phyloP scores from a whole-genome alignment of 352 stramenopile genomes.

The Globisporangium solare region DNA sequence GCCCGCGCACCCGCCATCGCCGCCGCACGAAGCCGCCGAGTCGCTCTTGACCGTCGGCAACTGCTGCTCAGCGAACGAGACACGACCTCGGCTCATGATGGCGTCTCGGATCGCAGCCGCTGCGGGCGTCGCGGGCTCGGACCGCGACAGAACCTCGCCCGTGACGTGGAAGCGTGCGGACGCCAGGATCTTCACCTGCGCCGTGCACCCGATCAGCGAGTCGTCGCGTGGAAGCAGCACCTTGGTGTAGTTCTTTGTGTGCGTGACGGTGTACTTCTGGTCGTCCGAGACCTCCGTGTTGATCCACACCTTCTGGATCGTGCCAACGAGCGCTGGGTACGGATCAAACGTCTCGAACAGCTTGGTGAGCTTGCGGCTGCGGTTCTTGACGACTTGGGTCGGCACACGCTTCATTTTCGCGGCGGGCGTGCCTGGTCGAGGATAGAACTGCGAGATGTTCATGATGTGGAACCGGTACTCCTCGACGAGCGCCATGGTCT shows the following conservation, averaged over 20 bases:
- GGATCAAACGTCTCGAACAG: constrained; percentile 83
- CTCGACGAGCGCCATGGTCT: constrained; percentile 84
- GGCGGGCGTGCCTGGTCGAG: constrained; percentile 85
- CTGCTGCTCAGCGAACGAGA: constrained; percentile 25
- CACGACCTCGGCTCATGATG: constrained; percentile 34
- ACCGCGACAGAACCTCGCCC: constrained; percentile 50
- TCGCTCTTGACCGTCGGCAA: constrained; percentile 22
- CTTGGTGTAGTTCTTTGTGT: constrained; percentile 93
- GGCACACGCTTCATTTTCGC: constrained; percentile 87
- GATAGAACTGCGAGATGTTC: constrained; percentile 94
- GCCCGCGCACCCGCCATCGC: constrained; percentile 18
- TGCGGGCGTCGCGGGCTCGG: constrained; percentile 42
- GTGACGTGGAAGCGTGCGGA: constrained; percentile 75
- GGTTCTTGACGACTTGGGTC: constrained; percentile 88
- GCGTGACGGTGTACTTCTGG: constrained; percentile 71
- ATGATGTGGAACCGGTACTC: constrained; percentile 89
- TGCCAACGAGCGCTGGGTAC: constrained; percentile 67
- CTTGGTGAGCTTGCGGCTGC: constrained; percentile 77
- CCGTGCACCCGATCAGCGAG: constrained; percentile 66
- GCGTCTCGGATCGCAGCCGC: constrained; percentile 47
- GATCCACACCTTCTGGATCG: constrained; percentile 65
- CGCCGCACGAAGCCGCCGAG: constrained; percentile 25
- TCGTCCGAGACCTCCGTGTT: constrained; percentile 85
- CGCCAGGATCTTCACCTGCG: constrained; percentile 49
- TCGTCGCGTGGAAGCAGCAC: constrained; percentile 79